Conservation (phyloP, 129 eudicot genomes). For the Artemisia argyi region DNA sequence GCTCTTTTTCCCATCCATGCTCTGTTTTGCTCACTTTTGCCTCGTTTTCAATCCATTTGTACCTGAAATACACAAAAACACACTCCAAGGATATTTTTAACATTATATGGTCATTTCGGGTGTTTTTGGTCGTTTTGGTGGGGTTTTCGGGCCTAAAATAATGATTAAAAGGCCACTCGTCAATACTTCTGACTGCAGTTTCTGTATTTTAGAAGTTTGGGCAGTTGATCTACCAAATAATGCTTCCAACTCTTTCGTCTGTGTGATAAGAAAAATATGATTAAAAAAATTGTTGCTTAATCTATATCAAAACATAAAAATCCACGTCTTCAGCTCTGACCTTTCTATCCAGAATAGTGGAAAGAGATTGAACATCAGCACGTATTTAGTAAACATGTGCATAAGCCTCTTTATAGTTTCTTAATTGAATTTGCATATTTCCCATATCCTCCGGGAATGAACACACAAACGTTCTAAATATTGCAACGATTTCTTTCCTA, state of each 20-base stretch:
- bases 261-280: conserved; percentile 28
- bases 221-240: conserved; percentile 63
- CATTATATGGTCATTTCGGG: no score
- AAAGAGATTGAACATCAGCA: conserved; percentile 82
- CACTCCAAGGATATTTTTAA: no score
- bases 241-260: conserved; percentile 67
- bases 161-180: no score
- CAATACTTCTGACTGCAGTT: conserved; percentile 56
- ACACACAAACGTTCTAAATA: conserved; percentile 74
- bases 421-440: conserved; percentile 75
- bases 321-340: conserved; percentile 29
- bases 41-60: no score
- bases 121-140: no score
- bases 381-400: conserved; percentile 69
- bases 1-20: no score
- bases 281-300: neutral
- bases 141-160: no score
- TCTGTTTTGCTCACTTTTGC: no score
- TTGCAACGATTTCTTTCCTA: conserved; percentile 82
- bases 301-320: conserved; percentile 2
- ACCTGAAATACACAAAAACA: no score
- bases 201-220: conserved; percentile 66
- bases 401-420: conserved; percentile 80
- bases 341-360: conserved; percentile 62
- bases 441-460: conserved; percentile 87